phyloP scores from a whole-genome alignment of 305 asterid species.

The Andrographis paniculata region DNA sequence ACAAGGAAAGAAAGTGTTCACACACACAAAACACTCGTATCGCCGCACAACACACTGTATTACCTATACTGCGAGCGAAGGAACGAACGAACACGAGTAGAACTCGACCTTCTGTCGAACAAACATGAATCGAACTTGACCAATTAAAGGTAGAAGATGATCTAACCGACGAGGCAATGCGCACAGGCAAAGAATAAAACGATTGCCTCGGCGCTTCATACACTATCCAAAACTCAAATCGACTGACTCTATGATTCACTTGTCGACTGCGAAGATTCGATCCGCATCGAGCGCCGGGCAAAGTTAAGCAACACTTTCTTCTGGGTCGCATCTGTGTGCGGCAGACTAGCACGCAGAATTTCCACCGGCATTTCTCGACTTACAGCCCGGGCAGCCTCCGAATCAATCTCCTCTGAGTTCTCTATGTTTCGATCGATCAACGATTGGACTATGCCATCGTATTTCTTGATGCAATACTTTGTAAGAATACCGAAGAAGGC shows the following conservation, averaged over 20 bases:
- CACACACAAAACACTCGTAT: too few species aligned
- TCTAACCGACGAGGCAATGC: too few species aligned
- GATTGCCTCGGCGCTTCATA: too few species aligned
- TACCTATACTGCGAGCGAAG: too few species aligned
- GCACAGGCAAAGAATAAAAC: too few species aligned
- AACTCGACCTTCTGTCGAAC: too few species aligned
- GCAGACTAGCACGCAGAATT: slow-evolving; percentile 80
- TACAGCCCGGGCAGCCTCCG: slow-evolving; percentile 73
- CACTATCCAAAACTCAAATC: too few species aligned
- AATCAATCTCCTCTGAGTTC: slow-evolving; percentile 27
- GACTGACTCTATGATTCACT: slow-evolving; percentile 41
- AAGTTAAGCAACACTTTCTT: slow-evolving; percentile 63
- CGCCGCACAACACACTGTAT: too few species aligned
- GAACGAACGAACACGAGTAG: too few species aligned
- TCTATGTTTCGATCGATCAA: slow-evolving; percentile 33
- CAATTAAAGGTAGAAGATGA: too few species aligned
- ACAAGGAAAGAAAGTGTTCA: too few species aligned
- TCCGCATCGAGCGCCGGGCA: slow-evolving; percentile 77
- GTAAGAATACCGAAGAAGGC: slow-evolving; percentile 73
- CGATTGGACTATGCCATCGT: slow-evolving; percentile 58
- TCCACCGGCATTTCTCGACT: slow-evolving; percentile 89
- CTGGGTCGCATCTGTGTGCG: slow-evolving; percentile 82
- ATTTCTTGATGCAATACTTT: slow-evolving; percentile 69
- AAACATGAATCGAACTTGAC: too few species aligned
- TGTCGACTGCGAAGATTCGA: slow-evolving; percentile 51